Conservation (phyloP, 2,329 filamentous ascomycete genomes). For the Teratosphaeria pseudoeucalypti region DNA sequence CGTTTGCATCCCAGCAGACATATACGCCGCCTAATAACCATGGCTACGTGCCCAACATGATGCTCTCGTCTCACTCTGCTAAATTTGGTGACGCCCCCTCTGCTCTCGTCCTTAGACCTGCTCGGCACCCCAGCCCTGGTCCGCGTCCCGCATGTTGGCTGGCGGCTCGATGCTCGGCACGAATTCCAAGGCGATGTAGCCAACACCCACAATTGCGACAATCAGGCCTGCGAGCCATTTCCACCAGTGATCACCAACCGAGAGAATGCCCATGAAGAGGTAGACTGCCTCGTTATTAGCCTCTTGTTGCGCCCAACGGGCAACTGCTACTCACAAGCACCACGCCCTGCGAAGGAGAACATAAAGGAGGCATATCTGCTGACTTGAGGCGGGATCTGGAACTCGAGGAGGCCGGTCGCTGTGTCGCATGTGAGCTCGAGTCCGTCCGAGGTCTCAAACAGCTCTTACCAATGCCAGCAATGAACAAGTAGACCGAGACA, state of each 20-base stretch:
- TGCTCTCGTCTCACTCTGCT: not conserved
- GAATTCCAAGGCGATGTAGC: conserved; percentile 50
- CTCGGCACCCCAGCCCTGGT: conserved; percentile 44
- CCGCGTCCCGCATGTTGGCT: conserved; percentile 45
- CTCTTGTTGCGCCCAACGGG: not conserved
- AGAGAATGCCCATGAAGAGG: conserved; percentile 82
- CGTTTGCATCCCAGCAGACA: not conserved
- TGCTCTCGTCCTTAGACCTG: conserved; percentile 32
- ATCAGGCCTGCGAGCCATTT: conserved; percentile 68
- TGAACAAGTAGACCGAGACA: conserved; percentile 74
- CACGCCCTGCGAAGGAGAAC: conserved; percentile 93
- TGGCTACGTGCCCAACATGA: not conserved
- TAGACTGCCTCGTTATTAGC: conserved; percentile 56
- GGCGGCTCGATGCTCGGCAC: conserved; percentile 43
- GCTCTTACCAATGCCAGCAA: conserved; percentile 72
- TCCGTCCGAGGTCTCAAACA: not conserved
- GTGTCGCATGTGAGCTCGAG: conserved; percentile 5
- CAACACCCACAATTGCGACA: conserved; percentile 67
- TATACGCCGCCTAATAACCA: not conserved
- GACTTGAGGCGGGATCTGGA: conserved; percentile 87
- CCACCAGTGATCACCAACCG: conserved; percentile 57
- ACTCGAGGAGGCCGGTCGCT: conserved; percentile 63
- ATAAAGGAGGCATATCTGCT: conserved; percentile 93
- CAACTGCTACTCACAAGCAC: conserved; percentile 60
- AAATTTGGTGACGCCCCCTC: not conserved